Evolutionary conservation across 257 asterid genomes (phyloP).

Genomic region (Ajuga chamaepitys): DNA sequence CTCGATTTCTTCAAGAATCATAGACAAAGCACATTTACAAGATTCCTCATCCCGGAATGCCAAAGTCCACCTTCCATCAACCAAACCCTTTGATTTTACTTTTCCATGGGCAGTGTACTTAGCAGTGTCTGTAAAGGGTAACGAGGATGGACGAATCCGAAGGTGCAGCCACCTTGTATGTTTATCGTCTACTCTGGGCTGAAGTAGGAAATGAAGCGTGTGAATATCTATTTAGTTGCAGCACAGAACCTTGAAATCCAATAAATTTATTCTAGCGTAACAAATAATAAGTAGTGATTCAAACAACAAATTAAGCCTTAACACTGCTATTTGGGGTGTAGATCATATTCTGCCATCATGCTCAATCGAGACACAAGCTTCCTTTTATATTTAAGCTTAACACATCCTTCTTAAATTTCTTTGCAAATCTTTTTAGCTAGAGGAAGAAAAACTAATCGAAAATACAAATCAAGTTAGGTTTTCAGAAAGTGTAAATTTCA

Average conservation of each 20-base stretch:
- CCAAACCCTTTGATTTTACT: slow-evolving; percentile 60
- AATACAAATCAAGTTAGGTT: no score
- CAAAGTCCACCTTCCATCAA: slow-evolving; percentile 95
- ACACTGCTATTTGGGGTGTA: no score
- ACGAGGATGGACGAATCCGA: slow-evolving; percentile 75
- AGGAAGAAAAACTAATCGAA: no score
- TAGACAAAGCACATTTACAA: slow-evolving; percentile 55
- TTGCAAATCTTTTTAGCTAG: no score
- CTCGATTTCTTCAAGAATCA: slow-evolving; percentile 68
- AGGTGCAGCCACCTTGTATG: slow-evolving; percentile 93
- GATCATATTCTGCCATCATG: no score
- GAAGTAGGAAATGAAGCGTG: slow-evolving; percentile 19
- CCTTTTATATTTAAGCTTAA: no score
- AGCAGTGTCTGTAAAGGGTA: slow-evolving; percentile 45
- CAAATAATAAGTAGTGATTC: background rate
- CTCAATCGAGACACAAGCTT: no score
- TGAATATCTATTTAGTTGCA: background rate
- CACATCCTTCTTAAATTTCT: no score
- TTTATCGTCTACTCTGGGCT: slow-evolving; percentile 84
- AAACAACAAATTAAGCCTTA: background rate
- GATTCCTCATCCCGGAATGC: slow-evolving; percentile 81
- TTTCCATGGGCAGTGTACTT: slow-evolving; percentile 39
- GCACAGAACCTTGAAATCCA: background rate
- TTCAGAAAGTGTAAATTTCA: no score
- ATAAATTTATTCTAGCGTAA: background rate